phyloP scores from a whole-genome alignment of 1,284 basidiomycete species.

The Pisolithus thermaeus region DNA sequence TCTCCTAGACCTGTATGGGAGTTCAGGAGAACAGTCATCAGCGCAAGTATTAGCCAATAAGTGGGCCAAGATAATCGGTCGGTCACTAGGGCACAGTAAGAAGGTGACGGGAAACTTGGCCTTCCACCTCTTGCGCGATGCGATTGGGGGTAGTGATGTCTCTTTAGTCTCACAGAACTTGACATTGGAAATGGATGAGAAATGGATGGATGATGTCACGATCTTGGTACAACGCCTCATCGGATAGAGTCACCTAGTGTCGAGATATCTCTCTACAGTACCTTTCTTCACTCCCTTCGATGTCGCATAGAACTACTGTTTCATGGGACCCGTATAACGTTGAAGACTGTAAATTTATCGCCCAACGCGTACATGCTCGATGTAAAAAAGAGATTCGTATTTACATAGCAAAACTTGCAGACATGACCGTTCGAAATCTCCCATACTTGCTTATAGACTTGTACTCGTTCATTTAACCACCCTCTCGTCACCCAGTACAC shows the following conservation, averaged over 20 bases:
- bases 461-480: not conserved
- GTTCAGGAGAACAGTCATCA: constrained; percentile 27
- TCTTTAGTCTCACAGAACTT: constrained; percentile 49
- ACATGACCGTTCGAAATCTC: too few relatives aligned
- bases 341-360: too few relatives aligned
- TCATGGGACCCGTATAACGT: not conserved
- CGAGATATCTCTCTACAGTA: too few relatives aligned
- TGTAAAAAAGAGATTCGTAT: too few relatives aligned
- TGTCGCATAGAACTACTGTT: not conserved
- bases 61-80: constrained; percentile 37
- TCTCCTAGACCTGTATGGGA: constrained; percentile 46
- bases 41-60: constrained; percentile 33
- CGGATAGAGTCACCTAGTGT: too few relatives aligned
- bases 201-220: constrained; percentile 71
- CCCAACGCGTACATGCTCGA: not conserved
- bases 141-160: constrained; percentile 48
- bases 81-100: constrained; percentile 15
- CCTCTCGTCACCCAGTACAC: constrained; percentile 7
- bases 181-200: constrained; percentile 56
- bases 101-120: constrained; percentile 36
- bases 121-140: constrained; percentile 48
- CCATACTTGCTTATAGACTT: too few relatives aligned
- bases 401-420: too few relatives aligned
- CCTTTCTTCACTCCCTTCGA: too few relatives aligned
- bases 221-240: constrained; percentile 43